Conservation (phyloP, 2,329 filamentous ascomycete species). For the Alternaria arbusti region DNA sequence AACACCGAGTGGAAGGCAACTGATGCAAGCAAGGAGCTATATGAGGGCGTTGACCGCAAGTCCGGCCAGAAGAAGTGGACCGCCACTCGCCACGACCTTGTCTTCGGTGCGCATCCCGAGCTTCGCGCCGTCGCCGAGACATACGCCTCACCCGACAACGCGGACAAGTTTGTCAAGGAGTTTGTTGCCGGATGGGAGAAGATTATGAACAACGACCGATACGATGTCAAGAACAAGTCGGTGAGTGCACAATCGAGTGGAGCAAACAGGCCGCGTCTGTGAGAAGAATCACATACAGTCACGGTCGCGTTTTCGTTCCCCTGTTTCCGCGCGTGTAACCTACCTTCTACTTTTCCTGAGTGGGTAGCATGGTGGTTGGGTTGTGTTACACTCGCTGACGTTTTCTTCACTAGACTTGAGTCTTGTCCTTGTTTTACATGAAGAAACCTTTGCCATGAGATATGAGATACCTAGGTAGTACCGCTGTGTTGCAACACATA, state of each 20-base stretch:
- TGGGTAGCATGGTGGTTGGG: constrained; percentile 2
- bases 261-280: constrained; percentile 35
- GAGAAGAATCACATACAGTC: constrained; percentile 2
- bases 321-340: background rate
- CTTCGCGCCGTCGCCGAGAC: constrained; percentile 74
- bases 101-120: constrained; percentile 78
- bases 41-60: constrained; percentile 70
- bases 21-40: constrained; percentile 60
- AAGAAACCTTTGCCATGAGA: constrained; percentile 1
- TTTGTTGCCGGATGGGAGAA: constrained; percentile 76
- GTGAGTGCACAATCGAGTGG: constrained; percentile 37
- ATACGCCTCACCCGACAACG: constrained; percentile 66
- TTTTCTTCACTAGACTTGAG: constrained; percentile 11
- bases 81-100: constrained; percentile 70
- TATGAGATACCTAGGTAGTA: constrained; percentile 11
- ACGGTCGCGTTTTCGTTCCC: background rate
- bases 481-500: background rate
- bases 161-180: constrained; percentile 72
- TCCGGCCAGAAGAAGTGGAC: constrained; percentile 71
- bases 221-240: constrained; percentile 57
- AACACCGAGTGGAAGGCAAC: constrained; percentile 68
- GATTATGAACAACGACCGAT: constrained; percentile 76
- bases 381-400: constrained; percentile 17
- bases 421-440: constrained; percentile 9
- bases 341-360: background rate